Base-by-base conservation (phyloP, 768 basidiomycete genomes). In the Phylloporus arenicola region DNA sequence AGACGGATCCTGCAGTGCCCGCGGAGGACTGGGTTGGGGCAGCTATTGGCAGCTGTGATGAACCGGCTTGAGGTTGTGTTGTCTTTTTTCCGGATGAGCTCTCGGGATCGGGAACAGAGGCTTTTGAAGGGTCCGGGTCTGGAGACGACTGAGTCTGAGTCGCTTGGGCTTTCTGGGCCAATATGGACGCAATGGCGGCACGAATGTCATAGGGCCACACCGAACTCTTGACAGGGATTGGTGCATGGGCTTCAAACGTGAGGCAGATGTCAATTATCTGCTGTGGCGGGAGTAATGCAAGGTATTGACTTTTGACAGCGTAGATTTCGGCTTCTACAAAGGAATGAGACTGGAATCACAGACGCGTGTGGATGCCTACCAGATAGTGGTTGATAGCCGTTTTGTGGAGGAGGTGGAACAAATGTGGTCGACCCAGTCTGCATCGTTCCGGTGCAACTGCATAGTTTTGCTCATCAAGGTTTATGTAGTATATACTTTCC, bases 261-360 rank as follows among this genome's bases (percentile, higher is more conserved):
- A 90, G 73, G 63, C 85, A 89, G 59, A 90, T 81, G 57, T 88
- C 88, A 62, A 90, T 86, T 61, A 90, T 76, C 68, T 89, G 85
- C 40, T 78, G 75, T 19, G 76, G 79, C 20, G 82, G 76, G 8
- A 91, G 74, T 19, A 87, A 74, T 20, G 75, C 73, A 38, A 91
- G 73, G 70, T 90, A 91, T 54, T 79, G 77, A 56, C 80, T 78
- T 65, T 88, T 88, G 69, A 84, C 79, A 45, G 81, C 74, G 64
- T 82, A 75, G 62, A 64, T 64, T 56, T 73, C 73, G 29, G 60
- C 62, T 31, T 82, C 79, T 68, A 33, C 9, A 50, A 59, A 40
- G 48, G 47, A 38, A 50, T 52, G 30, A 57, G 58, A 56, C 52
- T 25, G 37, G 31, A 33, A 34, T 49, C 51, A 59, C 40, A 50